Percentiles rank a stretch among this genome's conserved stretches.
Evolutionary conservation across 148 eudicot genomes (phyloP).

Genomic region (Silene conica): DNA sequence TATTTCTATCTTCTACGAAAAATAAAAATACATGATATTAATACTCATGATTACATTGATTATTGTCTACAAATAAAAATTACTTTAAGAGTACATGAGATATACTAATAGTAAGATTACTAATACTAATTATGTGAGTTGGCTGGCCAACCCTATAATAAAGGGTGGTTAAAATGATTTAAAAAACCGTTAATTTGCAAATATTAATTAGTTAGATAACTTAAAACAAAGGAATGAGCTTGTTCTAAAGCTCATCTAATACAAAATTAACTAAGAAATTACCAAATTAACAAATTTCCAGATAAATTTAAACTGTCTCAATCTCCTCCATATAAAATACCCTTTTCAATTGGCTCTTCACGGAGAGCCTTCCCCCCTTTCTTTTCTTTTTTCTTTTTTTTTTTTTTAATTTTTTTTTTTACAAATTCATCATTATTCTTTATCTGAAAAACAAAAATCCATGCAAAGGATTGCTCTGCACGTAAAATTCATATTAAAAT

Average conservation of each 20-base stretch:
- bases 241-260: slow-evolving; percentile 6
- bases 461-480: slow-evolving; percentile 14
- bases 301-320: slow-evolving; percentile 18
- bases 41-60: background rate
- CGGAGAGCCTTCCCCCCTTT: slow-evolving; percentile 18
- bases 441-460: background rate
- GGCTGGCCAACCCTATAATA: slow-evolving; percentile 15
- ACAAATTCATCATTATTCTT: background rate
- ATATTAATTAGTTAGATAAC: background rate
- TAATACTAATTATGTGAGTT: slow-evolving; percentile 1
- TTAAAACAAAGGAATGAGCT: background rate
- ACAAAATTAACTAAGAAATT: background rate
- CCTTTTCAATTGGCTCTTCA: slow-evolving; percentile 21
- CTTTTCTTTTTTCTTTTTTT: background rate
- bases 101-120: background rate
- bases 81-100: background rate
- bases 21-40: background rate
- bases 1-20: background rate
- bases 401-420: background rate
- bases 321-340: background rate
- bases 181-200: background rate
- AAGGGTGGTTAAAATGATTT: slow-evolving; percentile 1
- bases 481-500: background rate
- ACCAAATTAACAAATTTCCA: slow-evolving; percentile 1
- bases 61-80: slow-evolving; percentile 1